Percentiles rank a stretch among this genome's conserved stretches.
phyloP scores from a whole-genome alignment of 129 eudicot genomes.

The Centella asiatica region DNA sequence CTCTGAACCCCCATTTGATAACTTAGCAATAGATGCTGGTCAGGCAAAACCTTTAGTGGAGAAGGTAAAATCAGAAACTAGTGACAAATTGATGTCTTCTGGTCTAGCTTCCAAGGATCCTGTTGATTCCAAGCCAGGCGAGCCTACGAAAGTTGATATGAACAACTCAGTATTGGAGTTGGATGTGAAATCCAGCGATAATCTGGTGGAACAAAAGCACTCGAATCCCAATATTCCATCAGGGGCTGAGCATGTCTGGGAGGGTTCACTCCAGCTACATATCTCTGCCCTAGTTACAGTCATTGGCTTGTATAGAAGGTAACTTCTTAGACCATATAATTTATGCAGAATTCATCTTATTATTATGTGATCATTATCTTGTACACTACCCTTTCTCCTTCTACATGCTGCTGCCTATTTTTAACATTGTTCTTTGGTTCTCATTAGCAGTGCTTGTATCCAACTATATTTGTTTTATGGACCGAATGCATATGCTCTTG shows the following conservation, averaged over 20 bases:
- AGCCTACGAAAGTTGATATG: conserved; percentile 13
- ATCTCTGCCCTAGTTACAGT: conserved; percentile 44
- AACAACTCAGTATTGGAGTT: conserved; percentile 14
- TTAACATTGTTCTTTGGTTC: neutral
- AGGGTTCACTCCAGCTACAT: conserved; percentile 60
- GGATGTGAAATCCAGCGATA: conserved; percentile 18
- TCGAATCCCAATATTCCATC: conserved; percentile 14
- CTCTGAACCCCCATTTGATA: conserved; percentile 73
- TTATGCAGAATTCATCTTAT: conserved; percentile 1
- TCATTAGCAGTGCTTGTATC: neutral
- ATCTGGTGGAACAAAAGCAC: conserved; percentile 22
- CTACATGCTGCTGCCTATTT: neutral
- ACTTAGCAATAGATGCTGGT: conserved; percentile 36
- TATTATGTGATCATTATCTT: neutral
- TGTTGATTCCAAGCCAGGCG: conserved; percentile 15
- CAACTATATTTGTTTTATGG: neutral
- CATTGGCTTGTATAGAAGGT: conserved; percentile 64
- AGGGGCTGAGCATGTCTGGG: conserved; percentile 48
- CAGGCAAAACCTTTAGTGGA: conserved; percentile 11
- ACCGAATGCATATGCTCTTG: neutral
- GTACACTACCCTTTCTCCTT: neutral
- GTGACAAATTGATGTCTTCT: conserved; percentile 6
- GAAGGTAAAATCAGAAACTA: conserved; percentile 21
- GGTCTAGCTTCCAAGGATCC: conserved; percentile 21
- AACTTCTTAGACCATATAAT: neutral